phyloP scores from a whole-genome alignment of 768 basidiomycete species.

The Agrocybe praecox region DNA sequence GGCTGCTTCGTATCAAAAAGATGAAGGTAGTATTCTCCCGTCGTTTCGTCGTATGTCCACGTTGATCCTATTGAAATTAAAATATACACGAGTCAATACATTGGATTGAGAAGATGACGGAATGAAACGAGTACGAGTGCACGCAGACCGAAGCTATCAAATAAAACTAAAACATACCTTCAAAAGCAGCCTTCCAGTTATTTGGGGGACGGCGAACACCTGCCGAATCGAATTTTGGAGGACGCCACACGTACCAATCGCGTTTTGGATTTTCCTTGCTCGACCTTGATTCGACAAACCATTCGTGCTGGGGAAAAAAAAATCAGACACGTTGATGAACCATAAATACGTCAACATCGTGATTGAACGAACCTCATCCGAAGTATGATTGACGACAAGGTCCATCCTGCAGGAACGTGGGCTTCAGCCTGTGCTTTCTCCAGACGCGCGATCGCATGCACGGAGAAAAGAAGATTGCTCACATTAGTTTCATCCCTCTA shows the following conservation, averaged over 20 bases:
- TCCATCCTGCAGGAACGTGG: slow-evolving; percentile 57
- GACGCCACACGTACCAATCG: slow-evolving; percentile 80
- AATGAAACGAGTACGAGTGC: no score
- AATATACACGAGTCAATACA: no score
- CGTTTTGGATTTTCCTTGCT: slow-evolving; percentile 59
- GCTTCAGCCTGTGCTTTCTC: not conserved
- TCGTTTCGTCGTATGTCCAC: slow-evolving; percentile 69
- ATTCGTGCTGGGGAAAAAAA: slow-evolving; percentile 67
- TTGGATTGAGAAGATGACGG: no score
- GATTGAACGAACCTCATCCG: slow-evolving; percentile 50
- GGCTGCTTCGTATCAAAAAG: slow-evolving; percentile 69
- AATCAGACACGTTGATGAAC: not conserved
- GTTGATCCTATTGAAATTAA: slow-evolving; percentile 47
- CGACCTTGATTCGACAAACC: slow-evolving; percentile 65
- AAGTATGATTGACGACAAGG: slow-evolving; percentile 76
- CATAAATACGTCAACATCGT: not conserved
- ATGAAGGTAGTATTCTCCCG: slow-evolving; percentile 75
- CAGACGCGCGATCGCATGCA: not conserved
- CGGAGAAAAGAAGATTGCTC: slow-evolving; percentile 22
- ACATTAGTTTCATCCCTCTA: slow-evolving; percentile 74
- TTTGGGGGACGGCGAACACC: slow-evolving; percentile 66
- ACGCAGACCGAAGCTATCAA: no score
- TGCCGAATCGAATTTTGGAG: slow-evolving; percentile 50
- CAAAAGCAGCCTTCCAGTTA: slow-evolving; percentile 72
- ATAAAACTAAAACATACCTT: slow-evolving; percentile 47